Evolutionary conservation across 768 basidiomycete species (phyloP), one percentile per base, ranked within the genome.

Genomic region (Trametes cinnabarina): DNA sequence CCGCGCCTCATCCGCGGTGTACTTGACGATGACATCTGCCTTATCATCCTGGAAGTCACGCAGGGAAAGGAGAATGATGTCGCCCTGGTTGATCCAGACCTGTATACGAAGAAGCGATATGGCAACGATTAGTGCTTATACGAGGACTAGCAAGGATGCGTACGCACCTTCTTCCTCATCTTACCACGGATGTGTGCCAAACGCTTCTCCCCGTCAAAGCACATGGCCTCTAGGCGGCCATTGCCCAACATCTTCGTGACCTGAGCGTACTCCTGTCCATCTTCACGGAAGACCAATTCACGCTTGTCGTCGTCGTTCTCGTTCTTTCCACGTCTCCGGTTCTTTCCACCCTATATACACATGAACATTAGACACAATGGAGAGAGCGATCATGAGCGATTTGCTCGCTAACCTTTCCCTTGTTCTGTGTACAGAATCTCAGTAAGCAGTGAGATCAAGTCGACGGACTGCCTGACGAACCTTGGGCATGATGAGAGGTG

Each of bases 31-130:
- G 48, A 99, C 96, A 77, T 99, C 97, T 19, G 95, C 97, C 74
- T 98, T 98, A 77, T 92, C 94, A 67, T 99, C 97, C 74, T 98
- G 96, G 85, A 98, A 99, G 49, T 98, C 97, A 63, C 97, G 92
- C 47, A 99, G 81, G 26, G 94, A 98, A 19, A 98, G 79, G 42
- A 98, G 78, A 50, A 98, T 86, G 69, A 98, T 98, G 69, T 98
- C 96, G 68, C 96, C 96, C 68, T 97, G 93, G 72, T 96, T 97
- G 71, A 98, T 98, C 96, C 96, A 98, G 69, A 98, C 94, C 95
- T 98, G 55, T 20, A n/a, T 32, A 20, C 4, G 15, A 20, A 11
- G 25, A 23, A 37, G 20, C 47, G 44, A 47, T n/a, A 41, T 12
- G 35, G 37, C 0, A 20, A 19, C 37, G 26, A 4, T 39, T 8